Percentiles rank a stretch among this genome's conserved stretches.
Evolutionary conservation across 78 protist genomes (phyloP).

Genomic region (Dictyostelium capitatum): DNA sequence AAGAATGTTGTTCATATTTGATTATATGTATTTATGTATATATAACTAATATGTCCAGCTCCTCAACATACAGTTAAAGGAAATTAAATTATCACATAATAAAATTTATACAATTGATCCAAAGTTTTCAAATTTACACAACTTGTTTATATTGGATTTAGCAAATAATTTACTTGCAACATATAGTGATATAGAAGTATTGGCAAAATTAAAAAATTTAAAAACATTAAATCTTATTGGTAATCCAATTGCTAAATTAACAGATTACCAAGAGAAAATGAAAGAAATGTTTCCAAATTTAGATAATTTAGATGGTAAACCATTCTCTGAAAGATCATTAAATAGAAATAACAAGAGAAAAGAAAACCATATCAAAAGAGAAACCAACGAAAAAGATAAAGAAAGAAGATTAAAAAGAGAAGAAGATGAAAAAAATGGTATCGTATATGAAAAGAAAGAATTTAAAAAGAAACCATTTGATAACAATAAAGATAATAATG

Average conservation of each 20-base stretch:
- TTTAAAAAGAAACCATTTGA: background rate
- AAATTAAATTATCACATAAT: slow-evolving; percentile 51
- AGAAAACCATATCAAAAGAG: slow-evolving; percentile 17
- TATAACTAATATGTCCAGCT: background rate
- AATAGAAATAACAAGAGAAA: slow-evolving; percentile 27
- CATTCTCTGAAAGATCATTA: slow-evolving; percentile 38
- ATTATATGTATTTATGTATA: background rate
- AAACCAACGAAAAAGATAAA: background rate
- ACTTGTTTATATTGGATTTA: slow-evolving; percentile 36
- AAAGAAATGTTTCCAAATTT: slow-evolving; percentile 39
- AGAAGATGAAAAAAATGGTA: slow-evolving; percentile 13
- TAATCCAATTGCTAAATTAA: background rate
- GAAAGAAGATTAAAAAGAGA: background rate
- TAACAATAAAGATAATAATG: background rate
- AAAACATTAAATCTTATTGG: slow-evolving; percentile 46
- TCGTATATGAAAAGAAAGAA: background rate
- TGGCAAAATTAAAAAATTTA: slow-evolving; percentile 31
- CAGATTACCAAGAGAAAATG: slow-evolving; percentile 20
- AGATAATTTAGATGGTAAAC: slow-evolving; percentile 51
- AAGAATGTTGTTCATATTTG: no score
- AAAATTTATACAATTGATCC: slow-evolving; percentile 41
- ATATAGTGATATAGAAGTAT: slow-evolving; percentile 47
- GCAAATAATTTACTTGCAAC: slow-evolving; percentile 33
- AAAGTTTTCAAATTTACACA: slow-evolving; percentile 3
- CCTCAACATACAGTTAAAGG: slow-evolving; percentile 26